Conservation (phyloP, 164 flowering plant species). For the Hamamelis virginiana region DNA sequence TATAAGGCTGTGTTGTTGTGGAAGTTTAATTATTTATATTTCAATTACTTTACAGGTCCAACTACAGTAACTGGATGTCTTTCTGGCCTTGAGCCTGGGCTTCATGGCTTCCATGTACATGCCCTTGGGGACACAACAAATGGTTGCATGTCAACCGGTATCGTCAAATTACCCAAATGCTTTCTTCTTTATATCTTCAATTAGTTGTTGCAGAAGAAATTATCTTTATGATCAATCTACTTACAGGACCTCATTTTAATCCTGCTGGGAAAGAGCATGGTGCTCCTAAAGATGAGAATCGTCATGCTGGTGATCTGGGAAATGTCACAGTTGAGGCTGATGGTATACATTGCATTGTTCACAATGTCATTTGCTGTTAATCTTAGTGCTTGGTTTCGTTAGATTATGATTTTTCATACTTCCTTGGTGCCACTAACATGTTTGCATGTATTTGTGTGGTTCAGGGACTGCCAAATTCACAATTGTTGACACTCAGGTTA, state of each 20-base stretch:
- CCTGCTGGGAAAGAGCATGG: slow-evolving; percentile 90
- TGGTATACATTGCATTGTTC: slow-evolving; percentile 43
- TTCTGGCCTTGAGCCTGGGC: slow-evolving; percentile 85
- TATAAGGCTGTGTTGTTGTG: background rate
- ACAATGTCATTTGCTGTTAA: background rate
- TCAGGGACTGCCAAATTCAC: slow-evolving; percentile 70
- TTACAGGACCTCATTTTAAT: slow-evolving; percentile 82
- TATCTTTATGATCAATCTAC: slow-evolving; percentile 11
- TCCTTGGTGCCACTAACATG: background rate
- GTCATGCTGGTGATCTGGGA: slow-evolving; percentile 99
- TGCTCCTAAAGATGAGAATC: slow-evolving; percentile 83
- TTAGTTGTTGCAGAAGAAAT: background rate
- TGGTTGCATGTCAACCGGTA: slow-evolving; percentile 99
- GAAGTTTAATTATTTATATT: background rate
- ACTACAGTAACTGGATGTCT: slow-evolving; percentile 80
- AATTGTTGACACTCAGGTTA: slow-evolving; percentile 72
- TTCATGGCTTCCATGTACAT: slow-evolving; percentile 96
- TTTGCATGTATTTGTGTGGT: slow-evolving; percentile 11
- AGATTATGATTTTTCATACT: background rate
- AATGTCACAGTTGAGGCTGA: slow-evolving; percentile 77
- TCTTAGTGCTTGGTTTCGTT: background rate
- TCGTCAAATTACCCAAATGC: background rate
- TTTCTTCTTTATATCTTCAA: background rate
- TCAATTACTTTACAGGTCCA: slow-evolving; percentile 48
- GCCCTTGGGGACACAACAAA: slow-evolving; percentile 98